These are phyloP conservation scores for Taphrina wiesneri DNA, from an alignment of 1,139 yeast species.

Conservation along the genomic window DNA sequence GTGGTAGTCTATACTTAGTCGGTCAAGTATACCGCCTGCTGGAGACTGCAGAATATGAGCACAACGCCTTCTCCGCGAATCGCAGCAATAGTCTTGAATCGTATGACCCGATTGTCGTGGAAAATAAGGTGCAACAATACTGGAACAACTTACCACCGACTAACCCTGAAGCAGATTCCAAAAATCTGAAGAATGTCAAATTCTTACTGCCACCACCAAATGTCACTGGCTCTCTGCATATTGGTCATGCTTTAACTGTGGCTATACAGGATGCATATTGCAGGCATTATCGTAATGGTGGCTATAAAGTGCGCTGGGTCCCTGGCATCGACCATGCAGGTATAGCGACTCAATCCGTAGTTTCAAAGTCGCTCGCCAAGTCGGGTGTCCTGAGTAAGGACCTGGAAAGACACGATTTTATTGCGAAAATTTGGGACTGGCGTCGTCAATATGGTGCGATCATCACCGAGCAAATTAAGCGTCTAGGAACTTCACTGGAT, in stretches of 20 bases:
- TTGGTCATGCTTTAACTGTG: conserved; percentile 37
- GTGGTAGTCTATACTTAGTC: conserved; percentile 37
- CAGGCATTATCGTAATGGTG: conserved; percentile 29
- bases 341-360: conserved; percentile 37
- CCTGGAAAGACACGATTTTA: neutral
- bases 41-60: conserved; percentile 3
- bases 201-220: conserved; percentile 38
- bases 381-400: conserved; percentile 15
- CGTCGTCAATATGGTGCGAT: conserved; percentile 9
- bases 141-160: conserved; percentile 7
- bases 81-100: neutral
- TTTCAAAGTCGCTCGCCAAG: conserved; percentile 29
- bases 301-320: conserved; percentile 32
- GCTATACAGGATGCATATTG: conserved; percentile 36
- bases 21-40: conserved; percentile 34
- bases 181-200: neutral
- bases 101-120: neutral
- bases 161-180: neutral
- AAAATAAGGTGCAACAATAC: conserved; percentile 9
- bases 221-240: conserved; percentile 36
- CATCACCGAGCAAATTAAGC: conserved; percentile 25
- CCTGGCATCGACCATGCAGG: conserved; percentile 39
- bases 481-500: conserved; percentile 36
- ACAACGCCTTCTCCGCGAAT: neutral
- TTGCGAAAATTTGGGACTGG: conserved; percentile 25